Percentiles rank a stretch among this genome's conserved stretches.
Evolutionary conservation across 352 stramenopile species (phyloP).

Genomic region (Globisporangium nunn): DNA sequence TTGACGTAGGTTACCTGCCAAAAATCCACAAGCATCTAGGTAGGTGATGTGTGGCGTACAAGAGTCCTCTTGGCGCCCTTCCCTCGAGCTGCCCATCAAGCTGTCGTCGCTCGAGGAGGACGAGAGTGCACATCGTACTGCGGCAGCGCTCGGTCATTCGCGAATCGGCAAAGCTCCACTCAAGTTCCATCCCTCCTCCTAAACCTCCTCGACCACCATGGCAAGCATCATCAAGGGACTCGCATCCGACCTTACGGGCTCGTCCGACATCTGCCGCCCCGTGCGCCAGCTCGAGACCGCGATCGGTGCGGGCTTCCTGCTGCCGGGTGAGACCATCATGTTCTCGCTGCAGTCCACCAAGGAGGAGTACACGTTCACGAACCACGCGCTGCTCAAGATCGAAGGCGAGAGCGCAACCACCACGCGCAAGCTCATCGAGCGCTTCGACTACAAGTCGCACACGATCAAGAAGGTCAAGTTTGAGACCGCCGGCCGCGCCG

Average conservation of each 20-base stretch:
- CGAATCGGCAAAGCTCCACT: constrained; percentile 1
- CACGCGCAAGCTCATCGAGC: constrained; percentile 31
- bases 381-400: constrained; percentile 40
- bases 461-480: constrained; percentile 24
- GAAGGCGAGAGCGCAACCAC: constrained; percentile 34
- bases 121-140: too few species aligned
- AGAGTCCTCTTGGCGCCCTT: too few species aligned
- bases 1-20: not conserved
- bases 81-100: too few species aligned
- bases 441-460: constrained; percentile 26
- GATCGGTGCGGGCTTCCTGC: constrained; percentile 23
- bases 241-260: constrained; percentile 40
- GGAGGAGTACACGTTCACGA: constrained; percentile 58
- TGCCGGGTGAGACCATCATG: constrained; percentile 34
- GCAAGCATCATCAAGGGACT: constrained; percentile 38
- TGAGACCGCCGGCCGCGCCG: constrained; percentile 35
- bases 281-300: constrained; percentile 23
- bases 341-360: constrained; percentile 54
- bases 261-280: constrained; percentile 44
- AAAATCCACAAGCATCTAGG: too few species aligned
- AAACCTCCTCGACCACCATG: not conserved
- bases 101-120: too few species aligned
- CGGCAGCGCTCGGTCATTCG: constrained; percentile 1
- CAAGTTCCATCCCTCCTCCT: not conserved
- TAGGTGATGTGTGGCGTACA: too few species aligned